Base-by-base conservation (phyloP, 176 grass and related monocot species). In the Saccharum spontaneum region DNA sequence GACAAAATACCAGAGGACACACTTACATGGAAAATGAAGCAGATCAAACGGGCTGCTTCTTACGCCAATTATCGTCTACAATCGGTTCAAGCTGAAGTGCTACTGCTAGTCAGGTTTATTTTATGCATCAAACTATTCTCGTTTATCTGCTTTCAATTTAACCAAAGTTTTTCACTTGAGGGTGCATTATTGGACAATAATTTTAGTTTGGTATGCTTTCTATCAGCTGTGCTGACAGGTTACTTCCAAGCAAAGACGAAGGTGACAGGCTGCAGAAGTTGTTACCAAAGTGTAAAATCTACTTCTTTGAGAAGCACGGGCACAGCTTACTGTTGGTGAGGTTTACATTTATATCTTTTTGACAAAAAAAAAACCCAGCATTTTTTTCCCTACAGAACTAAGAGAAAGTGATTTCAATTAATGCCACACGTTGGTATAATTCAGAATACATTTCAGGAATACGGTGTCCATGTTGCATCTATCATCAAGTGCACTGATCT, bases 231-330 rank as follows among this genome's bases (percentile, higher is more conserved):
- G 68, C 48, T 14, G 92, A 94, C 78, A 86, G 40, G 71, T 68
- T 94, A 82, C 90, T 94, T 71, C 92, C 92, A 57, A 94, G 90
- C 67, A 92, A 92, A 84, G 73, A 26, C 50, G 92, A 94, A 90
- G 92, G 87, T 30, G 31, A 83, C 33, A 92, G 87, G 59, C 85
- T 94, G 40, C 92, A 92, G 39, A 92, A 80, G 41, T 40, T 63
- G 37, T 30, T 92, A 73, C 67, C 63, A 12, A 82, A 90, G 80
- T 92, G 92, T 82, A 92, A 83, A 77, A 54, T 88, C 22, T 89
- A 59, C 87, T 94, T 90, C 37, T 94, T 90, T 24, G 67, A 88
- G 68, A 89, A 90, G 52, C 90, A 94, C 77, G 92, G 92, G 7
- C 92, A 94, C 73, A 86, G 86, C 73, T 87, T 94, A 83, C 62